Conservation (phyloP, 306 rosid genomes). For the Quercus cerris region DNA sequence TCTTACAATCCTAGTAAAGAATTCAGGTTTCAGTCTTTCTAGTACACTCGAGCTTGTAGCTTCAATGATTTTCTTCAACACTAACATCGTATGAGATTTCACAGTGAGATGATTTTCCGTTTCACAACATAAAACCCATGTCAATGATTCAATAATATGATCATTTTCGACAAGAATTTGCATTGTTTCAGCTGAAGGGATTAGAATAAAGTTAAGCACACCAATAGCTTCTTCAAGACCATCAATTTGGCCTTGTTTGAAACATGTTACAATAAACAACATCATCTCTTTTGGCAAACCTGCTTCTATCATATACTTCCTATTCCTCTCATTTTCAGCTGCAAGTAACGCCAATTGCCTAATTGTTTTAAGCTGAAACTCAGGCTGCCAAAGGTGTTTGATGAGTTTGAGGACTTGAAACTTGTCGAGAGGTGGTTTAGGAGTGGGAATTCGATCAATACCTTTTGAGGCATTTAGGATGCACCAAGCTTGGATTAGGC, state of each 20-base stretch:
- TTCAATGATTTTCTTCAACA: constrained; percentile 35
- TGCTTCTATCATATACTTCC: constrained; percentile 38
- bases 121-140: constrained; percentile 37
- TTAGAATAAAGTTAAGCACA: constrained; percentile 33
- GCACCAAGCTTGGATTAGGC: constrained; percentile 80
- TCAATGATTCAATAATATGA: constrained; percentile 32
- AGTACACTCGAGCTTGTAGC: constrained; percentile 9
- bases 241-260: constrained; percentile 1
- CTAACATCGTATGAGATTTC: constrained; percentile 34
- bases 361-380: constrained; percentile 29
- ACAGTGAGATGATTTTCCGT: constrained; percentile 20
- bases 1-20: constrained; percentile 32
- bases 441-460: constrained; percentile 56
- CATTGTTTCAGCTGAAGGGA: constrained; percentile 24
- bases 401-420: constrained; percentile 47
- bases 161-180: constrained; percentile 19
- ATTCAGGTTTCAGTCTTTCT: constrained; percentile 31
- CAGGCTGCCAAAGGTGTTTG: constrained; percentile 19
- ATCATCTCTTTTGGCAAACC: constrained; percentile 47
- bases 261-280: constrained; percentile 33
- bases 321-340: constrained; percentile 36
- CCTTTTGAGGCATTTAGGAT: constrained; percentile 38
- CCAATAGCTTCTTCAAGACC: constrained; percentile 61
- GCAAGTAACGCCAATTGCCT: constrained; percentile 42
- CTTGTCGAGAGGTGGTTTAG: constrained; percentile 47